A percentile compares a stretch with the other conserved stretches of the same genome.
These are phyloP conservation scores for Vinca minor DNA, from an alignment of 257 asterid species.

Conservation along the genomic window DNA sequence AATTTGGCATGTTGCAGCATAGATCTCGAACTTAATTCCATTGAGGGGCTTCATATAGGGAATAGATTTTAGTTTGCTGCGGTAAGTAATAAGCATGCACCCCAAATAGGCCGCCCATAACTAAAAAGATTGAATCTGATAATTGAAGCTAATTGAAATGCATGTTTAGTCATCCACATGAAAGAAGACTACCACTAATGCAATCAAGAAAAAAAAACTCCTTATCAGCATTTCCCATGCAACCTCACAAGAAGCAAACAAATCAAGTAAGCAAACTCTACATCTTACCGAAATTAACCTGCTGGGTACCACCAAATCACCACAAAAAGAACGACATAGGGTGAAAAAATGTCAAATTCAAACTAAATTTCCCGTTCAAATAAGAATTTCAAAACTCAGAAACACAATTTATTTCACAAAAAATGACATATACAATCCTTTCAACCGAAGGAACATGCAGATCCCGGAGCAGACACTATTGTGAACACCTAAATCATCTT, in stretches of 20 bases:
- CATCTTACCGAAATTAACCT: neutral
- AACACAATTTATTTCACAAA: neutral
- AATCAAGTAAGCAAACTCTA: conserved; percentile 1
- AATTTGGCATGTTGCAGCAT: neutral
- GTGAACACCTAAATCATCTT: conserved; percentile 10
- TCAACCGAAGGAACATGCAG: conserved; percentile 15
- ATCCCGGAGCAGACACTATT: conserved; percentile 10
- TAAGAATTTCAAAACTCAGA: neutral
- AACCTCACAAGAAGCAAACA: neutral
- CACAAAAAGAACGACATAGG: neutral
- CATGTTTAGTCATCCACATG: neutral
- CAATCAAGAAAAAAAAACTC: conserved; percentile 1
- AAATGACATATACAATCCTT: neutral
- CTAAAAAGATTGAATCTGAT: neutral
- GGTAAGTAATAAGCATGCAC: neutral
- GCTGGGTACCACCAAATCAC: neutral
- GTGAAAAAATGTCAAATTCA: too few relatives aligned
- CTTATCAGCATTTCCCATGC: neutral
- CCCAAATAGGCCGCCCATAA: neutral
- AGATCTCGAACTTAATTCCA: neutral
- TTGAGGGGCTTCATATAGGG: neutral
- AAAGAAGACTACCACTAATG: neutral
- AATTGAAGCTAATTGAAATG: neutral
- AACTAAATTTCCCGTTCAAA: neutral
- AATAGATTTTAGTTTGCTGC: neutral